Percentiles rank a stretch among this genome's conserved stretches.
These are phyloP conservation scores for Xylariaceae sp. DNA, from an alignment of 2,329 filamentous ascomycete genomes.

Conservation along the genomic window DNA sequence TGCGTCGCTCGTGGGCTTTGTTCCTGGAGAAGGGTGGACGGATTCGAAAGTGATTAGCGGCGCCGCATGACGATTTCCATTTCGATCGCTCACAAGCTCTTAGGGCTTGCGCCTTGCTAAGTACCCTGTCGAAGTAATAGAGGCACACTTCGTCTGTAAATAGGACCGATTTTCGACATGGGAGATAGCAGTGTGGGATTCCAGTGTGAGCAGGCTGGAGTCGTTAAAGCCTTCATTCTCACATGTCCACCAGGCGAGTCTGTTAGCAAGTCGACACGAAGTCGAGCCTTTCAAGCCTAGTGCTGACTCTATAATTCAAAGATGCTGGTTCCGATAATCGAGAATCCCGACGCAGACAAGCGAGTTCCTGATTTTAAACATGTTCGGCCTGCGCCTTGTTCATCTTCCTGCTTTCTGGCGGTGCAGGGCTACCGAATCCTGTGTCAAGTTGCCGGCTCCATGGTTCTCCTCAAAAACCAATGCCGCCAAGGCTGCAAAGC, in stretches of 20 bases:
- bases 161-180: slow-evolving; percentile 2
- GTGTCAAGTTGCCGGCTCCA: background rate
- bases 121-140: background rate
- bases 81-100: background rate
- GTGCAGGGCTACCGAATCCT: no score
- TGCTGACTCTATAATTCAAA: background rate
- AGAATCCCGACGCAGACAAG: background rate
- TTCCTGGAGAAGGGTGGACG: background rate
- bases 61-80: background rate
- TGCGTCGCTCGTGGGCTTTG: background rate
- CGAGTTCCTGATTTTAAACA: background rate
- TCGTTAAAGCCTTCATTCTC: background rate
- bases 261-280: background rate
- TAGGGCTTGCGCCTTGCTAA: background rate
- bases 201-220: background rate
- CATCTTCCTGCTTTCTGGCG: background rate
- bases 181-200: background rate
- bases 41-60: background rate
- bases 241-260: background rate
- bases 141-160: background rate
- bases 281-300: no score
- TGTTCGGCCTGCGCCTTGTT: background rate
- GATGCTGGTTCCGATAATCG: background rate
- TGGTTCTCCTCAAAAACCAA: no score
- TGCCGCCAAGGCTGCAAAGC: no score